phyloP scores from a whole-genome alignment of 768 basidiomycete genomes.

The Psilocybe cubensis region DNA sequence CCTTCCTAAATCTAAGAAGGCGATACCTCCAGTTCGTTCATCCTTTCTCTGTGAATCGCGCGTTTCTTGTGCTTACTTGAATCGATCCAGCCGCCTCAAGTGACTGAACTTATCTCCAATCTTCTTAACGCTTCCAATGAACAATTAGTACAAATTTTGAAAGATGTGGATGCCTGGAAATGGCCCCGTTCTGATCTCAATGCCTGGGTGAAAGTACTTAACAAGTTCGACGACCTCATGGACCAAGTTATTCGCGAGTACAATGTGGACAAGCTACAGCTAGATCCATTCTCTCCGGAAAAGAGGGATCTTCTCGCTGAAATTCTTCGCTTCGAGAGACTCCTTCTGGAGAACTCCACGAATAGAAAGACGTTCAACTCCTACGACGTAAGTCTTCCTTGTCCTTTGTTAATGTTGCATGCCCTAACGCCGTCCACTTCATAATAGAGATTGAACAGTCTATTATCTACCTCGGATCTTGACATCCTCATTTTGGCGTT shows the following conservation, averaged over 20 bases:
- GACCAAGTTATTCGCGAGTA: constrained; percentile 85
- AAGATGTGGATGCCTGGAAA: constrained; percentile 80
- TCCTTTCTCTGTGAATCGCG: constrained; percentile 17
- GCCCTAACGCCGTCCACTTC: constrained; percentile 7
- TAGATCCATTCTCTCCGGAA: constrained; percentile 72
- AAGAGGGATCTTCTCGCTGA: constrained; percentile 78
- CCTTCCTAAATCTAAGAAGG: constrained; percentile 82
- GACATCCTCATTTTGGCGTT: constrained; percentile 85
- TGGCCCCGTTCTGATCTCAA: constrained; percentile 98
- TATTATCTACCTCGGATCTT: constrained; percentile 87
- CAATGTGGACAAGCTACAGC: constrained; percentile 83
- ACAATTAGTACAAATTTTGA: constrained; percentile 70
- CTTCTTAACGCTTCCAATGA: constrained; percentile 69
- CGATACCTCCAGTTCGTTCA: constrained; percentile 69
- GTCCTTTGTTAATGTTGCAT: constrained; percentile 9
- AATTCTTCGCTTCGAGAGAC: constrained; percentile 85
- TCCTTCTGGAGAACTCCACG: constrained; percentile 96
- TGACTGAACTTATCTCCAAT: constrained; percentile 78
- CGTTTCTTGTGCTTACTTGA: constrained; percentile 21
- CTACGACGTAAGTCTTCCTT: constrained; percentile 80
- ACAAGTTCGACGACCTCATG: constrained; percentile 92
- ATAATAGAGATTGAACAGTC: constrained; percentile 81
- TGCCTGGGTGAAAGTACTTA: constrained; percentile 94
- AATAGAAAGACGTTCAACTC: constrained; percentile 96
- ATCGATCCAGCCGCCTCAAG: constrained; percentile 67